phyloP scores from a whole-genome alignment of 2,329 filamentous ascomycete species.

The Ophiostoma populinum region DNA sequence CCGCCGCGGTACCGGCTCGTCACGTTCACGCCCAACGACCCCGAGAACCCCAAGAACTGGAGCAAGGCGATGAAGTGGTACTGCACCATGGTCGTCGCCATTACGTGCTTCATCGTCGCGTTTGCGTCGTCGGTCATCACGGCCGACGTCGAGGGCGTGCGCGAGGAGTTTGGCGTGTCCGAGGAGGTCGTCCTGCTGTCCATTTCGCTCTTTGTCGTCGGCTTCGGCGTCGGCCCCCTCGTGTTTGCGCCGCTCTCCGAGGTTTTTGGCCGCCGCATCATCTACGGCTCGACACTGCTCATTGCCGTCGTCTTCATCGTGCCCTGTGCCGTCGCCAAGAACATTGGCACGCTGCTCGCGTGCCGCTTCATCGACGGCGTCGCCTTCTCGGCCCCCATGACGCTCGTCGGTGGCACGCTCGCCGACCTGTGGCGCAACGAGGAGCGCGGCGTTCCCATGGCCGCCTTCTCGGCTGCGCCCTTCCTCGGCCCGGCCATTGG shows the following conservation, averaged over 20 bases:
- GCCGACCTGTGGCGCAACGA: constrained; percentile 74
- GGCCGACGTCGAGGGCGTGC: constrained; percentile 50
- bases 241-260: constrained; percentile 65
- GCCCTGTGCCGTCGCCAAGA: constrained; percentile 59
- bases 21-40: constrained; percentile 50
- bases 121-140: constrained; percentile 62
- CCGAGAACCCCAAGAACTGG: constrained; percentile 77
- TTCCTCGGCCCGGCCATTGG: constrained; percentile 69
- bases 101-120: constrained; percentile 58
- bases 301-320: constrained; percentile 65
- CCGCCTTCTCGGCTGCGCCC: constrained; percentile 65
- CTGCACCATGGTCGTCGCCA: constrained; percentile 67
- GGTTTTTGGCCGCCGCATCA: constrained; percentile 50
- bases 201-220: constrained; percentile 63
- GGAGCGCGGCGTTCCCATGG: constrained; percentile 75
- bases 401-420: constrained; percentile 64
- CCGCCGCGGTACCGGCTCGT: constrained; percentile 33
- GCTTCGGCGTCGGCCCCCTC: constrained; percentile 69
- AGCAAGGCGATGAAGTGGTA: constrained; percentile 64
- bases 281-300: constrained; percentile 52
- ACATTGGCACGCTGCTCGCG: constrained; percentile 59
- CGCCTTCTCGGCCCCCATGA: constrained; percentile 75
- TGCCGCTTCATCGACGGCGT: constrained; percentile 67
- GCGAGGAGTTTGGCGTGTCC: constrained; percentile 47
- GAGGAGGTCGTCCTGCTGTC: constrained; percentile 55